phyloP scores from a whole-genome alignment of 1,284 basidiomycete species.

The Sporisorium graminicola region DNA sequence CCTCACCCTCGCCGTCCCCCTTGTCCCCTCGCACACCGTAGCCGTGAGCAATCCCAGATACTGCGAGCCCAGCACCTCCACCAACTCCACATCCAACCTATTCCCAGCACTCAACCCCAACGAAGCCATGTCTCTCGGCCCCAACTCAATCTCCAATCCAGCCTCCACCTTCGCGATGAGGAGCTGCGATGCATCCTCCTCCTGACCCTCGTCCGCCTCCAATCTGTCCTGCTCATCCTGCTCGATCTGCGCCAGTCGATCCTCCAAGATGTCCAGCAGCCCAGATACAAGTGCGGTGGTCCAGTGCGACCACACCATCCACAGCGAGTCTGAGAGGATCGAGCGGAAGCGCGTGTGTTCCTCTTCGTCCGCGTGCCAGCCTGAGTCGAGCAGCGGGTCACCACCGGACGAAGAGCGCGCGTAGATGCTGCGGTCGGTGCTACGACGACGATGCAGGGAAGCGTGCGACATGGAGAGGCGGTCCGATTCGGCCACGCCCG shows the following conservation, averaged over 20 bases:
- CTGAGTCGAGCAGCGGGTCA: conserved; percentile 6
- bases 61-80: conserved; percentile 25
- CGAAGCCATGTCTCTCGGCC: conserved; percentile 36
- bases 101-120: conserved; percentile 50
- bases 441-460: conserved; percentile 18
- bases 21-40: conserved; percentile 3
- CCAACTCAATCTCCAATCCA: conserved; percentile 25
- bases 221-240: conserved; percentile 3
- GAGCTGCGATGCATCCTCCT: conserved; percentile 19
- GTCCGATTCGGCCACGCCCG: conserved; percentile 34
- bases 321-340: conserved; percentile 47
- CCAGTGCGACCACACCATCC: conserved; percentile 55
- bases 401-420: conserved; percentile 27
- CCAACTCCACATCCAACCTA: conserved; percentile 42
- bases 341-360: conserved; percentile 18
- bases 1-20: conserved; percentile 11
- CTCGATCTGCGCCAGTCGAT: conserved; percentile 34
- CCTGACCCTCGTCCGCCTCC: background rate
- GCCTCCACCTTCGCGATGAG: conserved; percentile 12
- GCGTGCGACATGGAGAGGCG: conserved; percentile 26
- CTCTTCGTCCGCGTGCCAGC: background rate
- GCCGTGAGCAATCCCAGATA: conserved; percentile 20
- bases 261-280: conserved; percentile 40
- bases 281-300: conserved; percentile 43
- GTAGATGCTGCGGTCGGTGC: conserved; percentile 35